These are phyloP conservation scores for Schizopora paradoxa DNA, from an alignment of 1,284 basidiomycete genomes.

Conservation along the genomic window DNA sequence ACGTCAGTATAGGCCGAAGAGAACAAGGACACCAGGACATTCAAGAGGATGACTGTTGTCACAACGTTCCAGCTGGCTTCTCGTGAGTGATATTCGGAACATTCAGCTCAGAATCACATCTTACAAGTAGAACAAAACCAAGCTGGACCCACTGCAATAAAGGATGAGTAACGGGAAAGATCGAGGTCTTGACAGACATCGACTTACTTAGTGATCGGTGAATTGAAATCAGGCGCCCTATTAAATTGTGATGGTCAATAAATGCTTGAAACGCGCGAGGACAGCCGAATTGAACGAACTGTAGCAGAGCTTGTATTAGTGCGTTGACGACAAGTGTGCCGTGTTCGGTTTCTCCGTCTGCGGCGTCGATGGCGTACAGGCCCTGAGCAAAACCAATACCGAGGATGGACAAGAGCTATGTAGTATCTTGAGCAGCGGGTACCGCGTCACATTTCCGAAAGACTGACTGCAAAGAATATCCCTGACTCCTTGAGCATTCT, in stretches of 20 bases:
- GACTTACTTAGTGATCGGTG: slow-evolving; percentile 12
- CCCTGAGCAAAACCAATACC: slow-evolving; percentile 83
- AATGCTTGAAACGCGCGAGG: slow-evolving; percentile 2
- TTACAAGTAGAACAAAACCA: slow-evolving; percentile 72
- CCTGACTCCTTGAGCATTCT: slow-evolving; percentile 90
- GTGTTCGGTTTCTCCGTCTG: slow-evolving; percentile 72
- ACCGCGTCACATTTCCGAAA: slow-evolving; percentile 13
- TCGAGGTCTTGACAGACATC: neutral
- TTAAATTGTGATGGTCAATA: slow-evolving; percentile 6
- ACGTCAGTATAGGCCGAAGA: slow-evolving; percentile 87
- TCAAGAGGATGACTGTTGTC: slow-evolving; percentile 85
- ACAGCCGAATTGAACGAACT: slow-evolving; percentile 40
- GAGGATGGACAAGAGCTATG: slow-evolving; percentile 71
- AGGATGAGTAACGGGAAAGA: neutral
- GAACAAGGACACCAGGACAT: slow-evolving; percentile 93
- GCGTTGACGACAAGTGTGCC: slow-evolving; percentile 58
- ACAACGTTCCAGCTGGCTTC: slow-evolving; percentile 75
- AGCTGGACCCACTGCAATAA: slow-evolving; percentile 52
- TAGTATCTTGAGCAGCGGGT: slow-evolving; percentile 13
- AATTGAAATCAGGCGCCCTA: slow-evolving; percentile 75
- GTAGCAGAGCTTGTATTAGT: slow-evolving; percentile 77
- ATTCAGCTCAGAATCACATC: neutral
- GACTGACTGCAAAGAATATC: slow-evolving; percentile 81
- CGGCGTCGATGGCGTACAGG: slow-evolving; percentile 85
- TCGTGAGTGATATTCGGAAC: slow-evolving; percentile 1